These are phyloP conservation scores for Melanogaster broomeanus DNA, from an alignment of 768 basidiomycete genomes.

Conservation along the genomic window DNA sequence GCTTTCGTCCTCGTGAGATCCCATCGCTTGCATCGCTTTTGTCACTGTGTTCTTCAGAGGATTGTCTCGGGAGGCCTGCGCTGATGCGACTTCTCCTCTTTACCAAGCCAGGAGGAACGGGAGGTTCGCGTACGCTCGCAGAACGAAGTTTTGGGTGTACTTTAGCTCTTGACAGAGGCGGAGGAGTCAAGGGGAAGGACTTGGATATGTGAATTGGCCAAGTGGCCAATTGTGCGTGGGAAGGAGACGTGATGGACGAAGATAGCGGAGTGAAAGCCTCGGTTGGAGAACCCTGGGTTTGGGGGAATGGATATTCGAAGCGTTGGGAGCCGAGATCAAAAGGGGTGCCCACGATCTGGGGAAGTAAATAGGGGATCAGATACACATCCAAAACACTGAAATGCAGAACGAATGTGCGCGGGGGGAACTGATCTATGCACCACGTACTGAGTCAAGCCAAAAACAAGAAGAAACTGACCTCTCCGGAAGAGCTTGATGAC, in stretches of 20 bases:
- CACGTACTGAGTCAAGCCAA: constrained; percentile 4
- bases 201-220: constrained; percentile 32
- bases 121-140: constrained; percentile 28
- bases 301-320: constrained; percentile 35
- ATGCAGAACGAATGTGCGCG: not conserved
- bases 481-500: constrained; percentile 32
- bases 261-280: constrained; percentile 27
- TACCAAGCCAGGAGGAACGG: constrained; percentile 33
- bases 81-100: constrained; percentile 27
- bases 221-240: constrained; percentile 23
- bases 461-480: constrained; percentile 24
- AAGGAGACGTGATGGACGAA: constrained; percentile 19
- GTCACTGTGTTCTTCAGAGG: constrained; percentile 31
- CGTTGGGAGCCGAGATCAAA: constrained; percentile 35
- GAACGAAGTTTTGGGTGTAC: constrained; percentile 32
- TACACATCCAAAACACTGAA: not conserved
- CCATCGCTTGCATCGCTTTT: constrained; percentile 27
- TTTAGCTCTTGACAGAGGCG: constrained; percentile 28
- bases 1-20: constrained; percentile 5
- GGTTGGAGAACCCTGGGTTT: constrained; percentile 29
- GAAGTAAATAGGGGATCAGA: constrained; percentile 1
- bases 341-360: constrained; percentile 34
- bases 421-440: constrained; percentile 8
- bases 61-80: constrained; percentile 21
- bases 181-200: constrained; percentile 30